phyloP scores from a whole-genome alignment of 768 basidiomycete species.

The Pulveroboletus sp. region DNA sequence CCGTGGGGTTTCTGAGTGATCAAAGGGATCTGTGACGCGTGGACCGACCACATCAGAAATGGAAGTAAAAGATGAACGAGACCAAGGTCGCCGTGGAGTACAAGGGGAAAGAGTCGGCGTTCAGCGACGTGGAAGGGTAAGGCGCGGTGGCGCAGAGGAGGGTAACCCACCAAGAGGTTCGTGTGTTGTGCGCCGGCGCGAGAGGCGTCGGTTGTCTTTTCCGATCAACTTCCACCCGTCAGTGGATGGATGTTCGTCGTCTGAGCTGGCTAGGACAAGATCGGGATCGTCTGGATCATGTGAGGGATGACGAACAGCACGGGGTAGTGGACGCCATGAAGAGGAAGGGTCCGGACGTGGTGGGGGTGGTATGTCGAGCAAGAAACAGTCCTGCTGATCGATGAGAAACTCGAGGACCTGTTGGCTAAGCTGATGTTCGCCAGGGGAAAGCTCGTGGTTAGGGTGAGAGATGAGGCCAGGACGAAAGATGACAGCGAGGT shows the following conservation, averaged over 20 bases:
- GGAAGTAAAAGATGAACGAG: slow-evolving; percentile 1
- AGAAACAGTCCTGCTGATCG: slow-evolving; percentile 93
- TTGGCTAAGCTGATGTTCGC: slow-evolving; percentile 85
- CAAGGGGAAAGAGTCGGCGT: slow-evolving; percentile 13
- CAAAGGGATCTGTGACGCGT: slow-evolving; percentile 16
- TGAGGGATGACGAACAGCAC: slow-evolving; percentile 2
- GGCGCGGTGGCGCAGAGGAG: slow-evolving; percentile 30
- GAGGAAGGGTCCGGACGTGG: slow-evolving; percentile 34
- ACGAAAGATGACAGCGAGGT: slow-evolving; percentile 95
- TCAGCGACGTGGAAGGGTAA: slow-evolving; percentile 28
- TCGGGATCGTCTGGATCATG: slow-evolving; percentile 43
- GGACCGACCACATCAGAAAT: slow-evolving; percentile 12
- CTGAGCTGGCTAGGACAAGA: slow-evolving; percentile 40
- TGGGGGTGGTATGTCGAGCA: slow-evolving; percentile 80
- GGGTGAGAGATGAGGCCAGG: slow-evolving; percentile 92
- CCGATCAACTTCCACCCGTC: slow-evolving; percentile 54
- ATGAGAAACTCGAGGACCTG: slow-evolving; percentile 93
- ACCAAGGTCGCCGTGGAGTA: neutral
- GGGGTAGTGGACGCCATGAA: slow-evolving; percentile 26
- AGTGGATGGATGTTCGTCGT: slow-evolving; percentile 42
- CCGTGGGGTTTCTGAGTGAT: slow-evolving; percentile 21
- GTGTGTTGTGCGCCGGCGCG: slow-evolving; percentile 54
- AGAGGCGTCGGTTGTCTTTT: slow-evolving; percentile 38
- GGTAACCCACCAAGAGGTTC: slow-evolving; percentile 36
- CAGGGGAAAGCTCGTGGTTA: slow-evolving; percentile 76